These are phyloP conservation scores for Rhipidocladum racemiflorum DNA, from an alignment of 176 grass and related monocot species.

Conservation along the genomic window DNA sequence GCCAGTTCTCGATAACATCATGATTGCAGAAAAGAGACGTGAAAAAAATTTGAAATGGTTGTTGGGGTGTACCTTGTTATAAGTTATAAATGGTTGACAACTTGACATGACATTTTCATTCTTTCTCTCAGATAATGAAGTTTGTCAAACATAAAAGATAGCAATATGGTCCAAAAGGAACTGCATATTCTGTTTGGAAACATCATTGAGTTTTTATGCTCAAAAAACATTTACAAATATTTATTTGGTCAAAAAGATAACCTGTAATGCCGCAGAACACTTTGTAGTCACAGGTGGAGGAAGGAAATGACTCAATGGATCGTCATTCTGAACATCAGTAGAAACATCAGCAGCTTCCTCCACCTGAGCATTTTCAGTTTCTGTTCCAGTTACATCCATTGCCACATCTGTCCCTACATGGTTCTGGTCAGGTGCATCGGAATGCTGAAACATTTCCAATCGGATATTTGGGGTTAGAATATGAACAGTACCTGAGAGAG, in stretches of 20 bases:
- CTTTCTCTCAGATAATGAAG: background rate
- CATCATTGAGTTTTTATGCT: background rate
- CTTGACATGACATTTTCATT: background rate
- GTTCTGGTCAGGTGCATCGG: conserved; percentile 47
- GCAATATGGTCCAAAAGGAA: background rate
- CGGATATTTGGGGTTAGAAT: no score
- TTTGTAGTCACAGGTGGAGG: conserved; percentile 52
- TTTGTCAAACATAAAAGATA: background rate
- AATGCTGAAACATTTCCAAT: conserved; percentile 46
- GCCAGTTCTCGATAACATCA: background rate
- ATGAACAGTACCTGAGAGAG: conserved; percentile 46
- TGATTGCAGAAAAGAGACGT: background rate
- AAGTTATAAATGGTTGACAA: background rate
- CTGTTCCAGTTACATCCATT: conserved; percentile 42
- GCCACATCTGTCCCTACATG: conserved; percentile 40
- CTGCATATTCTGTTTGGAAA: background rate
- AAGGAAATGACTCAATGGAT: conserved; percentile 62
- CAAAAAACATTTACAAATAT: background rate
- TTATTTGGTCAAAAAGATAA: conserved; percentile 32
- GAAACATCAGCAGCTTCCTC: conserved; percentile 59
- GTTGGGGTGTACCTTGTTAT: background rate
- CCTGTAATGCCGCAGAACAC: conserved; percentile 74
- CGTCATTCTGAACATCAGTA: conserved; percentile 46
- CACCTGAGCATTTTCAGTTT: conserved; percentile 47
- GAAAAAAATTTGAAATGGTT: background rate